Evolutionary conservation across 2,329 filamentous ascomycete species (phyloP), one percentile per base, ranked within the genome.

Genomic region (Calonectria montana): DNA sequence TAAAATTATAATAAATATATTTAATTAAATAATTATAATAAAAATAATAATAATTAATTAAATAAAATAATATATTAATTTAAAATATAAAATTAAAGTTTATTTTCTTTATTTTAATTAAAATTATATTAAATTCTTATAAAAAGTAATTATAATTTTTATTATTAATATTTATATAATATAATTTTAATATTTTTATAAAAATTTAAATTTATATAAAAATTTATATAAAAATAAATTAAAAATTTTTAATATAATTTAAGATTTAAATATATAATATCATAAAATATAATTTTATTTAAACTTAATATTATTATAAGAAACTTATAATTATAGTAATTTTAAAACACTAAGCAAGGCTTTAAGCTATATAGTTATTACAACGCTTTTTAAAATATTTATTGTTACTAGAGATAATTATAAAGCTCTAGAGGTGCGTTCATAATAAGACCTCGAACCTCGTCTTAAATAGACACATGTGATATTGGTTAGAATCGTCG

Each of bases 381-480:
- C 8, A 18, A 18, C 41, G 50, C 12, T n/a, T 35, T 57, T 8
- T 21, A 23, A 18, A 57, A n/a, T n/a, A 35, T 29, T 23, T 3
- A 4, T 5, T 6, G 31, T 6, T 27, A 53, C 41, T 27, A 7
- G 35, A 43, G 31, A 41, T 18, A 15, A 15, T 35, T 35, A 62
- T 27, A 16, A 43, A 45, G 25, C n/a, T 10, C 25, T 6, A 16
- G 23, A n/a, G 23, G 6, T 35, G 10, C 31, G 9, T 35, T 35
- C 29, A 15, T 5, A 4, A 8, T n/a, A 5, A 41, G 4, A 18
- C 39, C 39, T 41, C 15, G 15, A 41, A n/a, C 10, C 29, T 35
- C 6, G 31, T 35, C 16, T 23, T 55, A 21, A 57, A 29, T 65
- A 43, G 65, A 70, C 73, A 67, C 66, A 77, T 77, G 72, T 77